Percentiles rank a stretch among this genome's conserved stretches.
Evolutionary conservation across 139 green algal species (phyloP).

Genomic region (Closterium sp.): DNA sequence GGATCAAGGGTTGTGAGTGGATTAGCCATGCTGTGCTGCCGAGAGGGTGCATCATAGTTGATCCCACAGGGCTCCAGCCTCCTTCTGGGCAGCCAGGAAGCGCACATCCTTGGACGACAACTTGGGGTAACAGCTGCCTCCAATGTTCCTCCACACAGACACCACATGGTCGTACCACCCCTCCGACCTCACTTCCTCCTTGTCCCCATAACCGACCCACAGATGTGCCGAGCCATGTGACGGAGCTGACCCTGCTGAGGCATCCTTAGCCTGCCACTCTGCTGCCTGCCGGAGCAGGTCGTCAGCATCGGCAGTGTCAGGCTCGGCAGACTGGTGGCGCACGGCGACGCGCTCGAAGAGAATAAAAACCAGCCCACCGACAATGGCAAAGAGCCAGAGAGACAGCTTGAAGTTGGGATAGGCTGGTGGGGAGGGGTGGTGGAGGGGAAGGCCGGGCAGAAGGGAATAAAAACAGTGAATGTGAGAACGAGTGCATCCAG

Average conservation of each 20-base stretch:
- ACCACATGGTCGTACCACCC: neutral
- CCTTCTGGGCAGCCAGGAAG: neutral
- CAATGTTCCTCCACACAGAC: neutral
- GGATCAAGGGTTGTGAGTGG: neutral
- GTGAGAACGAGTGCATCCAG: neutral
- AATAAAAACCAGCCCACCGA: neutral
- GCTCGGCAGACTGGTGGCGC: slow-evolving; percentile 1
- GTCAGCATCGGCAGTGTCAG: neutral
- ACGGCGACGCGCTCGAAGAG: slow-evolving; percentile 34
- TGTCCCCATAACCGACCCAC: neutral
- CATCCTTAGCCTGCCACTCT: neutral
- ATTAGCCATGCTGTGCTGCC: neutral
- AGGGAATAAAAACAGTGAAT: neutral
- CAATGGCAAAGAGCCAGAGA: slow-evolving; percentile 6
- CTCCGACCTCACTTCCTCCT: neutral
- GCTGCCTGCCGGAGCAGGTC: neutral
- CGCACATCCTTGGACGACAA: neutral
- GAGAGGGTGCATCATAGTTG: neutral
- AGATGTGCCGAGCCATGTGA: neutral
- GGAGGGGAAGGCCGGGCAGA: neutral
- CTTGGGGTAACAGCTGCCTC: neutral
- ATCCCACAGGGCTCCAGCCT: neutral
- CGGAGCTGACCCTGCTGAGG: neutral
- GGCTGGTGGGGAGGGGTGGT: neutral
- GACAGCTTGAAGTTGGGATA: slow-evolving; percentile 4